Conservation (phyloP, 257 asterid species). For the Fraxinus cuspidata region DNA sequence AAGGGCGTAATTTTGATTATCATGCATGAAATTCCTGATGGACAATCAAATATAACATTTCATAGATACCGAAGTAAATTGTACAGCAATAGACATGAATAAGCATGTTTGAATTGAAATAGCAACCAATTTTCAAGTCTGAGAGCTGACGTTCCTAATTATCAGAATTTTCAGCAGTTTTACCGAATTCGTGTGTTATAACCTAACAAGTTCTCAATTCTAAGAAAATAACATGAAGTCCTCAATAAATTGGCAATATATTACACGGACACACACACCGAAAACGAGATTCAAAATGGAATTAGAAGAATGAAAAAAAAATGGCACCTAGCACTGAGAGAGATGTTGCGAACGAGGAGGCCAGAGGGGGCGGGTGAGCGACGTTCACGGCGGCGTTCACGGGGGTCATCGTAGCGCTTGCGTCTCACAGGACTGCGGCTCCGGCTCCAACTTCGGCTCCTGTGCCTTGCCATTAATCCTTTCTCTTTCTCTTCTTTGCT, state of each 20-base stretch:
- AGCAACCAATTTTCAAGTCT: neutral
- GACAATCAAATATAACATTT: no score
- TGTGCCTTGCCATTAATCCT: conserved; percentile 53
- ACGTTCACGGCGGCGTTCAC: conserved; percentile 64
- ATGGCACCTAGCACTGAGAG: conserved; percentile 72
- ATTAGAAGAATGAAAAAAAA: neutral
- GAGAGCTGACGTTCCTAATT: neutral
- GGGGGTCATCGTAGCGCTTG: conserved; percentile 78
- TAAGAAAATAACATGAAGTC: neutral
- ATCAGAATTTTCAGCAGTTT: neutral
- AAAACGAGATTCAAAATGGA: neutral
- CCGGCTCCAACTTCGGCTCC: conserved; percentile 54
- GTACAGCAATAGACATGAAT: neutral
- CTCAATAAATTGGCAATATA: neutral
- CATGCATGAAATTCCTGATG: neutral
- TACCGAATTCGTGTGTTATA: neutral
- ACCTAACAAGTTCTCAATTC: neutral
- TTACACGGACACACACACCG: neutral
- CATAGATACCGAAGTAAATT: no score
- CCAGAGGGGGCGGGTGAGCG: conserved; percentile 92
- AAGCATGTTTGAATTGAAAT: neutral
- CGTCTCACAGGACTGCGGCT: conserved; percentile 65
- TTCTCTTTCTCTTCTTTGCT: neutral
- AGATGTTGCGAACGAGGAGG: conserved; percentile 88
- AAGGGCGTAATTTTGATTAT: no score